Evolutionary conservation across 345 rosid species (phyloP).

Genomic region (Arabidopsis thaliana): DNA sequence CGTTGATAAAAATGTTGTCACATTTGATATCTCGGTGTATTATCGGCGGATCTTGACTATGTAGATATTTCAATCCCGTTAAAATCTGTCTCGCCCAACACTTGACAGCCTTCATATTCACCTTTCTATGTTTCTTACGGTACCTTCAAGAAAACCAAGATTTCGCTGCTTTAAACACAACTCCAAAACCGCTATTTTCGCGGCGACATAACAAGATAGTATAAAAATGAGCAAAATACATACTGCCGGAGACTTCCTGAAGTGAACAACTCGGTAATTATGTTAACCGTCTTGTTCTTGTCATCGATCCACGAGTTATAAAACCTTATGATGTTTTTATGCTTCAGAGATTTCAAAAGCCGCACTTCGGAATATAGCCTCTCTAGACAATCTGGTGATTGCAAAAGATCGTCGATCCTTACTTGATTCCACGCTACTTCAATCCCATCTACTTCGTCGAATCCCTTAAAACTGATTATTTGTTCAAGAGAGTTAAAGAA

Average conservation of each 20-base stretch:
- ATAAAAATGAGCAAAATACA: constrained; percentile 36
- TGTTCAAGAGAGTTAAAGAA: constrained; percentile 4
- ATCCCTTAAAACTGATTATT: constrained; percentile 73
- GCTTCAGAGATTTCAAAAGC: constrained; percentile 79
- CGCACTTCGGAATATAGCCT: constrained; percentile 91
- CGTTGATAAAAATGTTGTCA: constrained; percentile 93
- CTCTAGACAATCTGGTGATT: constrained; percentile 82
- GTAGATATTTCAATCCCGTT: constrained; percentile 76
- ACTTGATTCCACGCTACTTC: constrained; percentile 98
- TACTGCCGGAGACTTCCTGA: constrained; percentile 93
- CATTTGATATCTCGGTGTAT: constrained; percentile 94
- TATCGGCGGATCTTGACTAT: constrained; percentile 77
- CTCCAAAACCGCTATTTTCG: constrained; percentile 19
- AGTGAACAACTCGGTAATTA: constrained; percentile 87
- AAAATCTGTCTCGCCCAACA: constrained; percentile 93
- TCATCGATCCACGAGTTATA: constrained; percentile 95
- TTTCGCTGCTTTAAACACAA: constrained; percentile 5
- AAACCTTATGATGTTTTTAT: constrained; percentile 71
- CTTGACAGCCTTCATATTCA: constrained; percentile 82
- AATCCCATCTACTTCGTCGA: constrained; percentile 87
- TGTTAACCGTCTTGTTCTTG: constrained; percentile 82
- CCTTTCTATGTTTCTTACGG: constrained; percentile 82
- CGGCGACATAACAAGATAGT: not conserved
- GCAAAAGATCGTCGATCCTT: constrained; percentile 79
- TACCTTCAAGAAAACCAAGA: constrained; percentile 57